These are phyloP conservation scores for Alternaria conjuncta DNA, from an alignment of 2,329 filamentous ascomycete species.

Conservation along the genomic window DNA sequence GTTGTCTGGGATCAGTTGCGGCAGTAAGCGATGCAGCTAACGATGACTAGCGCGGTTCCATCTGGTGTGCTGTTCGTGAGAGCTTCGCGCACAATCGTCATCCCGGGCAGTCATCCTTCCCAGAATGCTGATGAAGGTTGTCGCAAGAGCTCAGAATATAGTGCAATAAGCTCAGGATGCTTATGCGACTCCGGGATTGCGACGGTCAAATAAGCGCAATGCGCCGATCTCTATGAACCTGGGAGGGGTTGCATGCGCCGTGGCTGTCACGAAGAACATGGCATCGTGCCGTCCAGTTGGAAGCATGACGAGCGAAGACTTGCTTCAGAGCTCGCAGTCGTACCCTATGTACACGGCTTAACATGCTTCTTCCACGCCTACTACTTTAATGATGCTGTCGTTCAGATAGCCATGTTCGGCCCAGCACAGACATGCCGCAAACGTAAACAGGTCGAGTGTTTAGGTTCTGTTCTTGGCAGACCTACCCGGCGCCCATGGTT, in stretches of 20 bases:
- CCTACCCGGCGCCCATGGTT: constrained; percentile 12
- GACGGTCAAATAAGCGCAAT: not conserved
- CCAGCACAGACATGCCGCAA: constrained; percentile 7
- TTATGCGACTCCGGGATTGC: not conserved
- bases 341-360: not conserved
- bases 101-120: not conserved
- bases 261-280: constrained; percentile 1
- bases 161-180: not conserved
- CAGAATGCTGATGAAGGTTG: not conserved
- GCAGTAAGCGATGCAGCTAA: constrained; percentile 16
- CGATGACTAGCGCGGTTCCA: constrained; percentile 13
- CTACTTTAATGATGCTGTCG: not conserved
- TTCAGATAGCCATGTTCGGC: not conserved
- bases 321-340: not conserved
- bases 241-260: constrained; percentile 8
- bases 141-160: not conserved
- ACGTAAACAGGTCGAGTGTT: constrained; percentile 35
- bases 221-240: not conserved
- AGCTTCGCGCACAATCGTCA: constrained; percentile 23
- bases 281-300: not conserved
- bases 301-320: constrained; percentile 2
- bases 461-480: constrained; percentile 33
- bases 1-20: constrained; percentile 12
- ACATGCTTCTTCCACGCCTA: not conserved
- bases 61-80: constrained; percentile 26